These are phyloP conservation scores for Parasitella parasitica DNA, from an alignment of 371 early-diverging fungal species.

Conservation along the genomic window DNA sequence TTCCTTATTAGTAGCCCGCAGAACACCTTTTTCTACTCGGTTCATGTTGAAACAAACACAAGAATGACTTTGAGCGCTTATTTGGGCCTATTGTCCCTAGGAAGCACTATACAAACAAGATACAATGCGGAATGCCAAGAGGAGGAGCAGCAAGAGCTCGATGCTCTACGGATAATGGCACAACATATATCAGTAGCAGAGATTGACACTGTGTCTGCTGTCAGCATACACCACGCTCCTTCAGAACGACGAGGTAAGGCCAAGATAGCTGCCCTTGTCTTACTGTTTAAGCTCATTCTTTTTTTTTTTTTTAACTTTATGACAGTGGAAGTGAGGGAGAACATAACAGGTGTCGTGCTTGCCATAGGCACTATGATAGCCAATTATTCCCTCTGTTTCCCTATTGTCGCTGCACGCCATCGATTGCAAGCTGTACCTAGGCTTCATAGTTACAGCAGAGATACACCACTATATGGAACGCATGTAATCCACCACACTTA, in stretches of 20 bases:
- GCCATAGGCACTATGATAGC: slow-evolving; percentile 57
- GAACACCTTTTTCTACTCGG: background rate
- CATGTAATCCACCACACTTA: slow-evolving; percentile 33
- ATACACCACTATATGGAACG: slow-evolving; percentile 45
- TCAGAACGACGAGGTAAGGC: slow-evolving; percentile 41
- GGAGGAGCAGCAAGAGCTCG: slow-evolving; percentile 25
- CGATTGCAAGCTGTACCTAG: slow-evolving; percentile 38
- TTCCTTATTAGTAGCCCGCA: too few relatives aligned
- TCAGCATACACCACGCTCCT: slow-evolving; percentile 31
- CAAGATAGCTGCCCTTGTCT: background rate
- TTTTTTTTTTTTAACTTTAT: too few relatives aligned
- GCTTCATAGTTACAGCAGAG: slow-evolving; percentile 20
- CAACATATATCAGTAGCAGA: slow-evolving; percentile 28
- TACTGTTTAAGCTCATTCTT: too few relatives aligned
- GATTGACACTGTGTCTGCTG: slow-evolving; percentile 28
- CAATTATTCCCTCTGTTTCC: slow-evolving; percentile 60
- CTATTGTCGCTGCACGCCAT: slow-evolving; percentile 59
- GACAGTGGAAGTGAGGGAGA: slow-evolving; percentile 47
- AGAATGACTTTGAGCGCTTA: slow-evolving; percentile 43
- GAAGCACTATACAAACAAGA: slow-evolving; percentile 29
- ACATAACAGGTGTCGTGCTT: slow-evolving; percentile 48
- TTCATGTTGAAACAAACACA: background rate
- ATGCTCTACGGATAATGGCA: slow-evolving; percentile 15
- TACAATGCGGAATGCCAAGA: slow-evolving; percentile 17
- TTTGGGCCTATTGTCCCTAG: slow-evolving; percentile 33